Conservation (phyloP, 495 filamentous ascomycete genomes). For the Barbatosphaeria neglecta region DNA sequence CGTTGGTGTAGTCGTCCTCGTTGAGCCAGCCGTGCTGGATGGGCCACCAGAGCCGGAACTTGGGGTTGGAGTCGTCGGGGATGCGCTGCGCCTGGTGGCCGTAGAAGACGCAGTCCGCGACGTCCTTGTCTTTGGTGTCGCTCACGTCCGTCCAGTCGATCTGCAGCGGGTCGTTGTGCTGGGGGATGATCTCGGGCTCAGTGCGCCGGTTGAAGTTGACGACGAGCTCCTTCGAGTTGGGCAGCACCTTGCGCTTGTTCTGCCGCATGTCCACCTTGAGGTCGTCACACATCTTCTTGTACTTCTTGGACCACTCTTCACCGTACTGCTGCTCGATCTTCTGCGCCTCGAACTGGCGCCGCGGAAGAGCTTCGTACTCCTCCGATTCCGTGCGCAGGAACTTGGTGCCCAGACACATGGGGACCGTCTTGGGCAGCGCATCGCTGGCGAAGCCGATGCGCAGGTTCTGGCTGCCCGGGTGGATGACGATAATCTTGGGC, state of each 20-base stretch:
- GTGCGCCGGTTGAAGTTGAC: slow-evolving; percentile 81
- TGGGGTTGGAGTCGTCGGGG: slow-evolving; percentile 76
- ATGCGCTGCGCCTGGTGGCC: slow-evolving; percentile 75
- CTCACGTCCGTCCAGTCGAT: slow-evolving; percentile 93
- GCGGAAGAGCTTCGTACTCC: slow-evolving; percentile 75
- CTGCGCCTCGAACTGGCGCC: slow-evolving; percentile 64
- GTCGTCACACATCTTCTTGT: slow-evolving; percentile 68
- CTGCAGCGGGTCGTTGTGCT: slow-evolving; percentile 86
- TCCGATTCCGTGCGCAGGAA: slow-evolving; percentile 69
- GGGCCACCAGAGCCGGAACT: slow-evolving; percentile 88
- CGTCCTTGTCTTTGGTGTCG: slow-evolving; percentile 33
- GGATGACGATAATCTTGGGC: slow-evolving; percentile 89
- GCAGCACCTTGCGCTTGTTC: slow-evolving; percentile 84
- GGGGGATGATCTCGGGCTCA: slow-evolving; percentile 70
- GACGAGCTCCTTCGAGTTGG: slow-evolving; percentile 90
- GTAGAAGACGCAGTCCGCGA: slow-evolving; percentile 59
- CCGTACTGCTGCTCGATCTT: slow-evolving; percentile 74
- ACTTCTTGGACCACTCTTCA: slow-evolving; percentile 70
- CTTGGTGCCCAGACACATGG: slow-evolving; percentile 81
- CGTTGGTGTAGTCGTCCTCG: slow-evolving; percentile 72
- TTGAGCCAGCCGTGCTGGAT: slow-evolving; percentile 79
- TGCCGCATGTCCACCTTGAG: slow-evolving; percentile 80
- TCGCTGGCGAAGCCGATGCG: slow-evolving; percentile 88
- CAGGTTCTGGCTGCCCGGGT: slow-evolving; percentile 95
- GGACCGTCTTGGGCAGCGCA: slow-evolving; percentile 84